phyloP scores from a whole-genome alignment of 768 basidiomycete genomes.

The Ramaria sp. region DNA sequence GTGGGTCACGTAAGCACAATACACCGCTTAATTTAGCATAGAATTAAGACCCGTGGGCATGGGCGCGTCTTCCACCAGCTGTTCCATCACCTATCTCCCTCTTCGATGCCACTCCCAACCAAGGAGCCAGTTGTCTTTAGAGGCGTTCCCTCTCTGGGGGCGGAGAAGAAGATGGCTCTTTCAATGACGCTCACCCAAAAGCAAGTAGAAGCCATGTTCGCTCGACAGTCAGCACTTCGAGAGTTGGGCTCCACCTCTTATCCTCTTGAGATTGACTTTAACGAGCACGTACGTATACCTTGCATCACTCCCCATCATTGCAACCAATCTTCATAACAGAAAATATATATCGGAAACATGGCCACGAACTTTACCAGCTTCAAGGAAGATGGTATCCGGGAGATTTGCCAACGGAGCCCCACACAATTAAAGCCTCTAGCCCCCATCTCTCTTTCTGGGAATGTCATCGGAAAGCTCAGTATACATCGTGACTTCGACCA shows the following conservation, averaged over 20 bases:
- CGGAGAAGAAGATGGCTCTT: constrained; percentile 3
- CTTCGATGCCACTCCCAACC: constrained; percentile 4
- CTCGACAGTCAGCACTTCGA: neutral
- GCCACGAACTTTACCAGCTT: constrained; percentile 2
- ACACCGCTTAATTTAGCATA: too few relatives aligned
- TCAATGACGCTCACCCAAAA: constrained; percentile 7
- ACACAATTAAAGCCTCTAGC: constrained; percentile 47
- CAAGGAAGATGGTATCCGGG: constrained; percentile 18
- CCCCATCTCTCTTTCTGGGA: constrained; percentile 64
- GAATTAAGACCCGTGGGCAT: too few relatives aligned
- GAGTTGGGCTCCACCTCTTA: neutral
- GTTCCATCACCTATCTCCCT: neutral
- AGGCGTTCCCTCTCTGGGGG: constrained; percentile 5
- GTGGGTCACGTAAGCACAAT: too few relatives aligned
- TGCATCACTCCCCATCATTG: neutral
- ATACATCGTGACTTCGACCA: constrained; percentile 52
- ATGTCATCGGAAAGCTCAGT: constrained; percentile 60
- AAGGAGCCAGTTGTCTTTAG: constrained; percentile 2
- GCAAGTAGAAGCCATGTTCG: constrained; percentile 6
- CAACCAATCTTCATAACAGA: neutral
- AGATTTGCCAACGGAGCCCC: constrained; percentile 60
- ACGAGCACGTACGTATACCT: neutral
- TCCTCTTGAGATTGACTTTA: constrained; percentile 8
- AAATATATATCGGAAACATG: constrained; percentile 35
- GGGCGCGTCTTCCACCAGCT: neutral